Evolutionary conservation across 2,329 filamentous ascomycete species (phyloP), one percentile per base, ranked within the genome.

Genomic region (Neoscytalidium dimidiatum): DNA sequence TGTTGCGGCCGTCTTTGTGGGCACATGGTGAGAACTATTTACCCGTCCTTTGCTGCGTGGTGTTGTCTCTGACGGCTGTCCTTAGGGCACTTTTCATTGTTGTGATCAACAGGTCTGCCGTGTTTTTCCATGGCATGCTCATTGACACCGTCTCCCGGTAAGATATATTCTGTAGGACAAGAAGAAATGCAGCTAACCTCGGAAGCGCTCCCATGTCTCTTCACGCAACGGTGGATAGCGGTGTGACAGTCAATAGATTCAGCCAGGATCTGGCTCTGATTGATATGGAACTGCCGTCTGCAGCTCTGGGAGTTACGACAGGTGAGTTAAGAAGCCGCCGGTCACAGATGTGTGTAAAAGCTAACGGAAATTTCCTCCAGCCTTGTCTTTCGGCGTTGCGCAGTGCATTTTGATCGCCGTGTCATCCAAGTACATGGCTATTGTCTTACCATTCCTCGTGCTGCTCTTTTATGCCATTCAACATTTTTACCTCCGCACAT

Each of bases 31-130:
- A 38, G 35, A 23, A 23, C 4, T 60, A 49, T 53, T 68, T 38
- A 64, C 38, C 9, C n/a, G 21, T 41, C 38, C 38, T 41, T 41
- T 41, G 38, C 38, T 58, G 3, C 31, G 11, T n/a, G 21, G 14
- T n/a, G n/a, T 14, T 29, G 5, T 8, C 17, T 35, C 44, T 48
- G n/a, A 48, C 26, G 9, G 44, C n/a, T 26, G 19, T 26, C 19
- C 14, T 26, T 21, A 79, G 78, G 75, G 80, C 83, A 71, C 76
- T 85, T 67, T 81, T 85, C 52, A 81, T 85, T 33, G 80, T 75
- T 3, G 85, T 86, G 81, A 81, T 85, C 3, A 83, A 83, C 3
- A 79, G 78, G 31, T 84, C 83, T n/a, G 83, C 82, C 3, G 77
- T 80, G 62, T 76, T 69, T 48, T 83, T 86, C 65, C 84, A 86